These are phyloP conservation scores for Gossypium anomalum DNA, from an alignment of 345 rosid genomes.

Conservation along the genomic window DNA sequence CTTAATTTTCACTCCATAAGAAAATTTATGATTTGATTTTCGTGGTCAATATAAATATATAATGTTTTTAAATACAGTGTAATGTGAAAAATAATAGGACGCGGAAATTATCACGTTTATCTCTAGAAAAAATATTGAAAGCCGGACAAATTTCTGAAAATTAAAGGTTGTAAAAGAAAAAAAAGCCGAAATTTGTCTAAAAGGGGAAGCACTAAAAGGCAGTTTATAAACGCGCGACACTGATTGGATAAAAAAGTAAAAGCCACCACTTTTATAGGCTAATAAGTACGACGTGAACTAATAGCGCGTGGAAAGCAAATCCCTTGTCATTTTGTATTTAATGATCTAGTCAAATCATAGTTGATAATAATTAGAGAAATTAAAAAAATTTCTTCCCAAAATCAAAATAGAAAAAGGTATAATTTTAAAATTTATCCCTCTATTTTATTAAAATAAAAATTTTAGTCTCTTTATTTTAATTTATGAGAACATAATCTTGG, in stretches of 20 bases:
- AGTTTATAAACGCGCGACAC: conserved; percentile 10
- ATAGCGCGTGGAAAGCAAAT: neutral
- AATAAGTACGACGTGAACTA: neutral
- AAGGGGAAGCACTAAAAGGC: too few relatives aligned
- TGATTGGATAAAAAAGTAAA: neutral
- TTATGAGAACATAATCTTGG: too few relatives aligned
- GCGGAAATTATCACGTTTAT: neutral
- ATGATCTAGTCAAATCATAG: neutral
- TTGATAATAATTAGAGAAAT: conserved; percentile 1
- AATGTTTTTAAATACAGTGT: neutral
- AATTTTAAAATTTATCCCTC: neutral
- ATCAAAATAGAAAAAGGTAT: neutral
- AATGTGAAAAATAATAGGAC: neutral
- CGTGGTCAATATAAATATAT: too few relatives aligned
- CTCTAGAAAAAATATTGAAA: too few relatives aligned
- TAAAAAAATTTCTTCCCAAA: neutral
- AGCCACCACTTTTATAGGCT: conserved; percentile 15
- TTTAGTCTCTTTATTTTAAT: neutral
- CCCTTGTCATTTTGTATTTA: neutral
- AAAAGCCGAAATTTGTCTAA: neutral
- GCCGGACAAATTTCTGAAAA: neutral
- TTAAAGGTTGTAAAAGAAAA: neutral
- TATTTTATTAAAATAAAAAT: neutral
- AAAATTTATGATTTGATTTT: too few relatives aligned
- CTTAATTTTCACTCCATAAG: too few relatives aligned